Conservation (phyloP, 2,329 filamentous ascomycete species). For the Cladobotryum mycophilum region DNA sequence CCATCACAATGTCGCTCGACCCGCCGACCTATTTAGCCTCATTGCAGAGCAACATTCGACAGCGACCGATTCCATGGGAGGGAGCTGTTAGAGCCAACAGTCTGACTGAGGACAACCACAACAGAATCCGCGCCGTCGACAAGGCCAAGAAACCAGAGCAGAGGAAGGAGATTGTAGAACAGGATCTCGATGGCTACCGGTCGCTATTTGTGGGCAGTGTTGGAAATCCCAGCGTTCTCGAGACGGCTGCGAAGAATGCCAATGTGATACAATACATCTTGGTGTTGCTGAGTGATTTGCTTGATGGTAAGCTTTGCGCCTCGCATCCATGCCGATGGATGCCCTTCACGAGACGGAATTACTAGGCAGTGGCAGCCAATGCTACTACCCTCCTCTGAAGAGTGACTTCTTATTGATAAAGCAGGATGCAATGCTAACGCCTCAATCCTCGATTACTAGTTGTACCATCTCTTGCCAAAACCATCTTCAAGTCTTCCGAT, state of each 20-base stretch:
- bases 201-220: conserved; percentile 71
- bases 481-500: conserved; percentile 67
- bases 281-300: conserved; percentile 78
- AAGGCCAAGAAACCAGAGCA: conserved; percentile 85
- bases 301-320: conserved; percentile 59
- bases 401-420: not conserved
- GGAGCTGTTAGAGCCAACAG: conserved; percentile 89
- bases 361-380: not conserved
- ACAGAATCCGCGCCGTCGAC: conserved; percentile 93
- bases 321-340: not conserved
- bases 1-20: conserved; percentile 72
- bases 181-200: conserved; percentile 73
- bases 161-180: conserved; percentile 74
- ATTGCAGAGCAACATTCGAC: conserved; percentile 94
- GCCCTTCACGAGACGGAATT: not conserved
- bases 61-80: conserved; percentile 95
- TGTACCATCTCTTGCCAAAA: conserved; percentile 69
- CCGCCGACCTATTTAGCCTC: conserved; percentile 79
- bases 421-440: not conserved
- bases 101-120: conserved; percentile 87
- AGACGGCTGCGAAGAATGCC: conserved; percentile 75
- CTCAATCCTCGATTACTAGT: conserved; percentile 43
- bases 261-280: conserved; percentile 95
- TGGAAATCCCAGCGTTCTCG: conserved; percentile 66
- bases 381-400: not conserved